Percentiles rank a stretch among this genome's conserved stretches.
phyloP scores from a whole-genome alignment of 306 rosid genomes.

The Boehmeria nivea region DNA sequence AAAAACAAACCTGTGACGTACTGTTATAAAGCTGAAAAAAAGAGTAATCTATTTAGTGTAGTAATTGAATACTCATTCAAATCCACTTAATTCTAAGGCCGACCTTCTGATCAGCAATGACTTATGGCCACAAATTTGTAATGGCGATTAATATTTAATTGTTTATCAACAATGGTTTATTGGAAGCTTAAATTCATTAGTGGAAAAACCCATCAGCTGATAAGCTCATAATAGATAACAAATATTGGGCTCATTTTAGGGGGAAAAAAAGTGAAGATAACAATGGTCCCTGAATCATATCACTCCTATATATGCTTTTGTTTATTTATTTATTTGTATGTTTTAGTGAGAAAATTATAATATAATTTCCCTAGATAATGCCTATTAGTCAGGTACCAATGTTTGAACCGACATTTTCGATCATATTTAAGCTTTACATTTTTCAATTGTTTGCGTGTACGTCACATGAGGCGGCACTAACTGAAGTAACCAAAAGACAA shows the following conservation, averaged over 20 bases:
- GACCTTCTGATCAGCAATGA: not conserved
- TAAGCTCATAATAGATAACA: not conserved
- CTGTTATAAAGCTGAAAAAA: too few species aligned
- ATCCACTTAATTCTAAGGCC: not conserved
- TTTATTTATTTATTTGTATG: too few species aligned
- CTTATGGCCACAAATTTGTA: slow-evolving; percentile 1
- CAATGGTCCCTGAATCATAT: not conserved
- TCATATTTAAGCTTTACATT: not conserved
- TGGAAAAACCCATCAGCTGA: not conserved
- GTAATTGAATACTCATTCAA: not conserved
- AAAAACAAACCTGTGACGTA: too few species aligned
- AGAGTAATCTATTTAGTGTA: not conserved
- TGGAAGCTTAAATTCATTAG: not conserved
- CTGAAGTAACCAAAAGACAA: too few species aligned
- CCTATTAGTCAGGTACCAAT: too few species aligned
- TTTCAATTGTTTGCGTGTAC: not conserved
- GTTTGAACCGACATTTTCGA: too few species aligned
- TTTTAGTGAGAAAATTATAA: not conserved
- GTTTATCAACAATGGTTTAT: not conserved
- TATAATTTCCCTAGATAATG: too few species aligned
- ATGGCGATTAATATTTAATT: not conserved
- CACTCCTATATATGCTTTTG: not conserved
- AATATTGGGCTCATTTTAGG: too few species aligned
- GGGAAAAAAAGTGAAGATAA: too few species aligned
- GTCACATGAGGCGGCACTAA: too few species aligned